Conservation (phyloP, 2,329 filamentous ascomycete species). For the Sporothrix pseudoabietina region DNA sequence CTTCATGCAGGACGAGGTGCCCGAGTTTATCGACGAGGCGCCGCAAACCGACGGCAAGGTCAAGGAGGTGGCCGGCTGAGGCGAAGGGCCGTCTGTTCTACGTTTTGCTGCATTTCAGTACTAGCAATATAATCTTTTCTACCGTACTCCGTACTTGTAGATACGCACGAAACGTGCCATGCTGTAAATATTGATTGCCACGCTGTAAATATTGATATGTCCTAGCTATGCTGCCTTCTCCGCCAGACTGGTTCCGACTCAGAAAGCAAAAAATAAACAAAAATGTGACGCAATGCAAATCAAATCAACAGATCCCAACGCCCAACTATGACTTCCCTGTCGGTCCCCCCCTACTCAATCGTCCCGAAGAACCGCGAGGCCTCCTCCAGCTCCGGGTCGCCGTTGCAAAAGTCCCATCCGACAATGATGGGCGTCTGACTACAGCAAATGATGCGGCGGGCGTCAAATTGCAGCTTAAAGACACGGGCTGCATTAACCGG, state of each 20-base stretch:
- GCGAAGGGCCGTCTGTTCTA: background rate
- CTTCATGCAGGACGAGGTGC: constrained; percentile 88
- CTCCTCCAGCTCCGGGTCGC: constrained; percentile 76
- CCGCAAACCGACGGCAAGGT: constrained; percentile 48
- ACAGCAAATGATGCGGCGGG: constrained; percentile 89
- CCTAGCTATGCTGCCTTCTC: background rate
- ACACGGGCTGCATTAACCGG: constrained; percentile 62
- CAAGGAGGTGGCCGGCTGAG: constrained; percentile 33
- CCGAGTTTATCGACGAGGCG: constrained; percentile 90
- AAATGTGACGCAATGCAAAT: constrained; percentile 2
- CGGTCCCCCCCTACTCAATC: constrained; percentile 48
- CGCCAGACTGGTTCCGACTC: constrained; percentile 8
- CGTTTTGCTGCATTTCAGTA: constrained; percentile 11
- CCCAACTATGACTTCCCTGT: background rate
- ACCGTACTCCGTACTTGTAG: background rate
- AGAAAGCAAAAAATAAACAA: background rate
- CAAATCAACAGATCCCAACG: background rate
- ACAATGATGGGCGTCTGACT: constrained; percentile 90
- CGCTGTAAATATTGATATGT: background rate
- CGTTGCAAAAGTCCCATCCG: constrained; percentile 96
- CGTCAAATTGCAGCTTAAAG: constrained; percentile 97
- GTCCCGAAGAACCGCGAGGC: constrained; percentile 76
- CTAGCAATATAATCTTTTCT: background rate
- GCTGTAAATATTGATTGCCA: background rate
- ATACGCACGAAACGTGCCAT: background rate